phyloP scores from a whole-genome alignment of 2,329 filamentous ascomycete species.

The Fusarium lateritium region DNA sequence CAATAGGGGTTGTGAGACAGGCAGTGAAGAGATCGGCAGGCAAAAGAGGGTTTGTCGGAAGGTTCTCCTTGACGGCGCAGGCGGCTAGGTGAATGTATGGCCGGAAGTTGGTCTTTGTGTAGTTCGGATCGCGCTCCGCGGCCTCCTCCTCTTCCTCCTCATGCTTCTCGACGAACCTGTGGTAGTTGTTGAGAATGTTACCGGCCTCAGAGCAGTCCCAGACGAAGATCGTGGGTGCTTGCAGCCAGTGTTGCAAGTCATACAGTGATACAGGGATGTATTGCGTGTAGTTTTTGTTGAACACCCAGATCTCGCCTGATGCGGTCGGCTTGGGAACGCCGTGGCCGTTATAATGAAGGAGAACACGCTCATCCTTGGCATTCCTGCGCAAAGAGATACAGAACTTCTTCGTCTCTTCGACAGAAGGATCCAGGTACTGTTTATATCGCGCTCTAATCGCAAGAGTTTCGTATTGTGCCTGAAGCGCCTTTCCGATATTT shows the following conservation, averaged over 20 bases:
- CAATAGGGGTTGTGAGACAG: conserved; percentile 95
- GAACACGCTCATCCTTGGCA: conserved; percentile 93
- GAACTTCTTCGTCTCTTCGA: conserved; percentile 98
- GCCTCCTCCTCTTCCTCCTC: conserved; percentile 88
- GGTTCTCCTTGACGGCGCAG: conserved; percentile 89
- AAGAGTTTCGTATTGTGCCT: conserved; percentile 95
- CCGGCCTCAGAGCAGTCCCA: conserved; percentile 98
- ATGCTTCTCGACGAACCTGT: conserved; percentile 94
- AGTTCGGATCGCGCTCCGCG: conserved; percentile 82
- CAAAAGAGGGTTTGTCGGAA: conserved; percentile 93
- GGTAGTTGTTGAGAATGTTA: conserved; percentile 95
- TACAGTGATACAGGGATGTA: conserved; percentile 98
- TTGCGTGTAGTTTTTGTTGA: conserved; percentile 98
- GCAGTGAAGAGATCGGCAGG: conserved; percentile 97
- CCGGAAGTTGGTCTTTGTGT: conserved; percentile 80
- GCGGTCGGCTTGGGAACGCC: conserved; percentile 95
- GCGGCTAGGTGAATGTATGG: conserved; percentile 92
- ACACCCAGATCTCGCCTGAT: conserved; percentile 98
- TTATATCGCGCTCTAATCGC: conserved; percentile 98
- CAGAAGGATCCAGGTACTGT: conserved; percentile 94
- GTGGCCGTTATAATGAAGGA: conserved; percentile 99
- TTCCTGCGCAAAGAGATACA: conserved; percentile 90
- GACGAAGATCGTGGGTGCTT: conserved; percentile 94
- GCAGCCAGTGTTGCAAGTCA: conserved; percentile 95
- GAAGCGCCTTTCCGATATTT: conserved; percentile 95